A percentile compares a stretch with the other conserved stretches of the same genome.
These are phyloP conservation scores for Rubroboletus satanas DNA, from an alignment of 768 basidiomycete species.

Conservation along the genomic window DNA sequence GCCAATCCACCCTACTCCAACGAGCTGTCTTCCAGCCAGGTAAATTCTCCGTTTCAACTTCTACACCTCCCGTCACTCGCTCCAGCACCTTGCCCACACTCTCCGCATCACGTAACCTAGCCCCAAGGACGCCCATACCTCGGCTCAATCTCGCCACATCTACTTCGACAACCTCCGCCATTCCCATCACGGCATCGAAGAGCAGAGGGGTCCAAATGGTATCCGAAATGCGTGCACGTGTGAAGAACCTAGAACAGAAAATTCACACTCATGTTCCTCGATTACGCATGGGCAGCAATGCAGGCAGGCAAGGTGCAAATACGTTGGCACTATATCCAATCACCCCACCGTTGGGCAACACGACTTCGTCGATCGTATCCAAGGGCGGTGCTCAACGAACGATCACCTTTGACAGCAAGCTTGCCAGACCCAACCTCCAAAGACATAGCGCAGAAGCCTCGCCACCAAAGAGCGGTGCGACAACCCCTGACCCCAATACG, in stretches of 20 bases:
- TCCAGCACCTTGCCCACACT: slow-evolving; percentile 56
- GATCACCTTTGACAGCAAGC: slow-evolving; percentile 18
- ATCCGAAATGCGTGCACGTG: slow-evolving; percentile 84
- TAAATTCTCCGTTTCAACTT: slow-evolving; percentile 38
- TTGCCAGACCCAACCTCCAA: slow-evolving; percentile 30
- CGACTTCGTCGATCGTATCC: slow-evolving; percentile 32
- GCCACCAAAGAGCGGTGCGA: slow-evolving; percentile 35
- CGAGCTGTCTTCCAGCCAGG: slow-evolving; percentile 48
- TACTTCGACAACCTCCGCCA: slow-evolving; percentile 31
- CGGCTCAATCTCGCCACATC: slow-evolving; percentile 40
- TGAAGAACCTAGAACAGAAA: slow-evolving; percentile 78
- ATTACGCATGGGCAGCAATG: slow-evolving; percentile 75
- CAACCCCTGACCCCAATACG: slow-evolving; percentile 51
- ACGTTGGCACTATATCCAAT: slow-evolving; percentile 33
- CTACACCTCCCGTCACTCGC: slow-evolving; percentile 51
- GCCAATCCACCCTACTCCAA: slow-evolving; percentile 47
- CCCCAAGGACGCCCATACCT: slow-evolving; percentile 43
- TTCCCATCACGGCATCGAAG: slow-evolving; percentile 50
- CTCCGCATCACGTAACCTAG: slow-evolving; percentile 42
- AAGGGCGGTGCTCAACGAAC: slow-evolving; percentile 17
- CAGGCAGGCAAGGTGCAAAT: slow-evolving; percentile 46
- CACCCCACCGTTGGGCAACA: slow-evolving; percentile 36
- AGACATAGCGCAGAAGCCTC: slow-evolving; percentile 45
- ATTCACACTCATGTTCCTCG: slow-evolving; percentile 85
- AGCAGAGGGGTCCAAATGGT: slow-evolving; percentile 91